phyloP scores from a whole-genome alignment of 768 basidiomycete genomes.

The Tubosaeta sp. region DNA sequence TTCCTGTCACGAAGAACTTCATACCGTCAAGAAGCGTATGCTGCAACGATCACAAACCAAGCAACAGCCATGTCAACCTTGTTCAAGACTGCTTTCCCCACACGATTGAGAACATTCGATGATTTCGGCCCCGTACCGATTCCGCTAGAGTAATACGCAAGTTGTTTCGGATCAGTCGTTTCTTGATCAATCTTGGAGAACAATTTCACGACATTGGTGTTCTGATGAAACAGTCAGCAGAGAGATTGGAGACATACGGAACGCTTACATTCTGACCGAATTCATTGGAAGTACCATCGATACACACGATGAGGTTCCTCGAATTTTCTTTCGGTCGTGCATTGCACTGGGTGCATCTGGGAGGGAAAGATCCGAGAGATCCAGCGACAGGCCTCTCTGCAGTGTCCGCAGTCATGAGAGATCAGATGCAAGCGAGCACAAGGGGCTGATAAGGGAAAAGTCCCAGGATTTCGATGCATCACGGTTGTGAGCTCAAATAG shows the following conservation, averaged over 20 bases:
- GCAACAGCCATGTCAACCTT: slow-evolving; percentile 37
- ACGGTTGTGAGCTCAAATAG: neutral
- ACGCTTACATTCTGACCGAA: slow-evolving; percentile 17
- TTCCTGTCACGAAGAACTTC: slow-evolving; percentile 21
- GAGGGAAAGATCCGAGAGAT: neutral
- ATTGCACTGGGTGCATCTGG: slow-evolving; percentile 15
- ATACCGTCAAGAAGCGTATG: neutral
- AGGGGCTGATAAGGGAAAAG: neutral
- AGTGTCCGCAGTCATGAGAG: neutral
- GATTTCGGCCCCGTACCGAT: slow-evolving; percentile 35
- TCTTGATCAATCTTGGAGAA: slow-evolving; percentile 28
- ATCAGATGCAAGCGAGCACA: neutral
- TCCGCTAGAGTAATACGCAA: slow-evolving; percentile 36
- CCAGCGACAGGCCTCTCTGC: neutral
- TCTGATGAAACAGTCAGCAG: slow-evolving; percentile 23
- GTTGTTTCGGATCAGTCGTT: slow-evolving; percentile 19
- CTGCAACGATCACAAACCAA: slow-evolving; percentile 23
- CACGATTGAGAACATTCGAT: slow-evolving; percentile 19
- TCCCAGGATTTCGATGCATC: neutral
- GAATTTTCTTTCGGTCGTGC: neutral
- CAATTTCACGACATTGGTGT: slow-evolving; percentile 35
- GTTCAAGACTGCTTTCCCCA: slow-evolving; percentile 17
- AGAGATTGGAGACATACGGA: neutral
- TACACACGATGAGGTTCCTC: slow-evolving; percentile 22
- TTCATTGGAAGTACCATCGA: slow-evolving; percentile 22